Evolutionary conservation across 75 land plant species (phyloP).

Genomic region (Isoetes taiwanensis): DNA sequence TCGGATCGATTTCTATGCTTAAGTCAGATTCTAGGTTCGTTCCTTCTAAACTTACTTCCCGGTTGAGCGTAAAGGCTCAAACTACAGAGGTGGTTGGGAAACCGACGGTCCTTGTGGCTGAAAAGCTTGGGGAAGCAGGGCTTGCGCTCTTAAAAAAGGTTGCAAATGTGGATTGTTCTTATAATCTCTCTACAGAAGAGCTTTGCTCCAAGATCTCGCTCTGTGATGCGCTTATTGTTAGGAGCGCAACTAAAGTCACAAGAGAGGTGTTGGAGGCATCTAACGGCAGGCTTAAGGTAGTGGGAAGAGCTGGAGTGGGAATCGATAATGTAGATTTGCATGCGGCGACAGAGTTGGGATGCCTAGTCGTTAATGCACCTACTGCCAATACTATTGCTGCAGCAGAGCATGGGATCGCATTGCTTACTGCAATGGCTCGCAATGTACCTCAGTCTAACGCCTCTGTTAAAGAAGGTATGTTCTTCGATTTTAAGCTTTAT

Average conservation of each 20-base stretch:
- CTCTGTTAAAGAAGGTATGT: slow-evolving; percentile 64
- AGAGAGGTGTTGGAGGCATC: slow-evolving; percentile 34
- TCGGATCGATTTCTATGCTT: too few species aligned
- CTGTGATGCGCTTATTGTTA: background rate
- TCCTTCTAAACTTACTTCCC: too few species aligned
- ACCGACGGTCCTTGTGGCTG: slow-evolving; percentile 81
- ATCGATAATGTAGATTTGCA: slow-evolving; percentile 89
- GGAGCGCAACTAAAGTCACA: background rate
- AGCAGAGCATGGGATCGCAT: slow-evolving; percentile 86
- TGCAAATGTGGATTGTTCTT: slow-evolving; percentile 86
- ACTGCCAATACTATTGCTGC: slow-evolving; percentile 89
- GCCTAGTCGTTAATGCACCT: slow-evolving; percentile 89
- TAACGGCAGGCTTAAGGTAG: slow-evolving; percentile 57
- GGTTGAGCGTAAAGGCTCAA: too few species aligned
- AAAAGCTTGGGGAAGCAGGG: slow-evolving; percentile 85
- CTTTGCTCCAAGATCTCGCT: background rate
- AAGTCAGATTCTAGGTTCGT: too few species aligned
- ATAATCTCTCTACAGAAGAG: slow-evolving; percentile 33
- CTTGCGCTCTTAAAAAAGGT: slow-evolving; percentile 40
- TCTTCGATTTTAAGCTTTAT: background rate
- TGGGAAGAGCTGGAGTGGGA: slow-evolving; percentile 88
- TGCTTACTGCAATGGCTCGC: slow-evolving; percentile 62
- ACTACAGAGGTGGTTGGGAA: slow-evolving; percentile 23
- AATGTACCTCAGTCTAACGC: slow-evolving; percentile 78
- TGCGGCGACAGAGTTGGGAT: slow-evolving; percentile 80